Evolutionary conservation across 257 asterid genomes (phyloP).

Genomic region (Penstemon barbatus): DNA sequence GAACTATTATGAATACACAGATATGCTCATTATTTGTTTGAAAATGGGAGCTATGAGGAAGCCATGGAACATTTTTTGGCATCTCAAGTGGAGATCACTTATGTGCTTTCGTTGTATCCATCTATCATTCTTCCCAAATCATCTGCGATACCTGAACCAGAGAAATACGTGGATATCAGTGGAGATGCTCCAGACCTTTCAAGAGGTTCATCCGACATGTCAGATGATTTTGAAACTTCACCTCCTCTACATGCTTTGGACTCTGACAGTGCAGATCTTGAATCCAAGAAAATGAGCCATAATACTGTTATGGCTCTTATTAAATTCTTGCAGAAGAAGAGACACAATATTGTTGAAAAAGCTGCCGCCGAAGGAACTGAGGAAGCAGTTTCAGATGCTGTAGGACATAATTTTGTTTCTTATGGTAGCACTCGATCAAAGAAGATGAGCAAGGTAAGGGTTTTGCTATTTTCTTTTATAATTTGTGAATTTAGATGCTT

Average conservation of each 20-base stretch:
- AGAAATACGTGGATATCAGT: conserved; percentile 59
- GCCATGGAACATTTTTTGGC: conserved; percentile 94
- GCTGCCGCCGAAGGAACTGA: conserved; percentile 99
- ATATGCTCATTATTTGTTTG: conserved; percentile 91
- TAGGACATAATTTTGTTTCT: conserved; percentile 68
- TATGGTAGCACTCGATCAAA: conserved; percentile 65
- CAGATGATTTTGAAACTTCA: conserved; percentile 79
- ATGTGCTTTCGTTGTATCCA: conserved; percentile 83
- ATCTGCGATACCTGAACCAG: conserved; percentile 79
- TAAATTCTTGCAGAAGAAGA: conserved; percentile 85
- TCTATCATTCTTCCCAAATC: conserved; percentile 84
- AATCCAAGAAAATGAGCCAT: conserved; percentile 90
- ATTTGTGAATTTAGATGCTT: conserved; percentile 1
- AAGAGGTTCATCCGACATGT: conserved; percentile 84
- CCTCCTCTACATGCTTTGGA: conserved; percentile 45
- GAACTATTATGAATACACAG: conserved; percentile 42
- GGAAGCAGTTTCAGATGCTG: conserved; percentile 97
- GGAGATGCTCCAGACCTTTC: conserved; percentile 70
- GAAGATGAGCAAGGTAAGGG: conserved; percentile 66
- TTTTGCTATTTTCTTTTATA: conserved; percentile 23
- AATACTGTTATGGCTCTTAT: conserved; percentile 95
- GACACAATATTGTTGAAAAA: conserved; percentile 74
- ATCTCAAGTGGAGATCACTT: conserved; percentile 90
- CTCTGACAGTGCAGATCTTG: conserved; percentile 66
- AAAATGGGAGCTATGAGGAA: conserved; percentile 90